These are phyloP conservation scores for Rhodotorula paludigena DNA, from an alignment of 768 basidiomycete genomes.

Conservation along the genomic window DNA sequence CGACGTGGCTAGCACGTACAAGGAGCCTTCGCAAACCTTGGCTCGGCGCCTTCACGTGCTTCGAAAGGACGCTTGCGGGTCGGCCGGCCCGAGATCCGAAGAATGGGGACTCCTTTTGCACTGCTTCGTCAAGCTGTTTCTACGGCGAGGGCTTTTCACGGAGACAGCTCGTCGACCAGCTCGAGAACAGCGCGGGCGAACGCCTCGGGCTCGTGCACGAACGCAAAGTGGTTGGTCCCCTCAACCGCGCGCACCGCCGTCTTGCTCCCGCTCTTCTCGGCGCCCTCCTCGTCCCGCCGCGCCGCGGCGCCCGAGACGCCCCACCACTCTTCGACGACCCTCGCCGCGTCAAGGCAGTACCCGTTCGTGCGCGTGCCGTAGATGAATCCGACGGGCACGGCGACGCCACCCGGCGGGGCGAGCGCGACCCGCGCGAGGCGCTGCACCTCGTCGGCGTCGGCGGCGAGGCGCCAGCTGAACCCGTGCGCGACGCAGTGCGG, in stretches of 20 bases:
- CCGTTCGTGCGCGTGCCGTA: conserved; percentile 26
- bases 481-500: conserved; percentile 19
- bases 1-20: too few relatives aligned
- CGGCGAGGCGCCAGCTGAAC: conserved; percentile 28
- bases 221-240: conserved; percentile 31
- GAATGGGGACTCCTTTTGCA: too few relatives aligned
- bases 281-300: not conserved
- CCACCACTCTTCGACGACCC: conserved; percentile 14
- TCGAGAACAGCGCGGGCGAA: conserved; percentile 4
- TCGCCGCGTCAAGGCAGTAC: conserved; percentile 30
- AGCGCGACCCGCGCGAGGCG: not conserved
- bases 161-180: conserved; percentile 7
- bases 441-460: not conserved
- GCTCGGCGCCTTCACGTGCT: too few relatives aligned
- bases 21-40: too few relatives aligned
- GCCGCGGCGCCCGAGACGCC: not conserved
- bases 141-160: too few relatives aligned
- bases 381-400: conserved; percentile 9
- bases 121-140: too few relatives aligned
- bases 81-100: too few relatives aligned
- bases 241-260: conserved; percentile 6
- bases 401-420: not conserved
- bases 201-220: conserved; percentile 26
- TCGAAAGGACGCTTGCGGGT: too few relatives aligned
- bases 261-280: not conserved